Evolutionary conservation across 2,329 filamentous ascomycete genomes (phyloP), one percentile per base, ranked within the genome.

Genomic region (Podosphaera leucotricha): DNA sequence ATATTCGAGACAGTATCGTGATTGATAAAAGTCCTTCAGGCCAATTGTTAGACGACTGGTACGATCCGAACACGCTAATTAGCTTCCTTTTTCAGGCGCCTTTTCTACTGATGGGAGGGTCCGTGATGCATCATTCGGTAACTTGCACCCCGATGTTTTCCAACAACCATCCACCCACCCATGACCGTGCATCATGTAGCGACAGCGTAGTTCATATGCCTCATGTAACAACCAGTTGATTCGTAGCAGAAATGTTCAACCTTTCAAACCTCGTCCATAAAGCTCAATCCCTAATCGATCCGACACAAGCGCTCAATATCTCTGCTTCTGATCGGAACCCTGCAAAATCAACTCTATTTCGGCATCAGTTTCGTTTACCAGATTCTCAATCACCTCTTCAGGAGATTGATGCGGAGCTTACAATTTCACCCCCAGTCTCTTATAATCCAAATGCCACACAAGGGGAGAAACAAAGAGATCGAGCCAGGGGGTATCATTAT

Each of bases 391-490:
- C 81, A 49, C 90, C 90, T 45, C 71, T 95, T 46, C 85, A 92
- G 64, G 90, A 98, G 66, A 94, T 98, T 63, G 85, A 81, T 48
- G 86, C 90, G 57, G 90, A 98, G 66, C 74, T 98, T 47, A 92
- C 85, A 46, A 81, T 98, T 47, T 77, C 79, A 45, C 76, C 73
- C 49, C 73, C 74, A 50, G 50, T 53, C 8, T 44, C 49, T 35
- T 57, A 57, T 44, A 47, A 53, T n/a, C 52, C 57, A 43, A 81
- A 78, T 61, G 71, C 66, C 53, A 76, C 70, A 48, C 72, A 77
- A 41, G 77, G 78, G 48, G 80, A 83, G 53, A 77, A 77, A 60
- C 71, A 77, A 50, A 72, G 72, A 52, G 67, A 71, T 46, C 53
- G 63, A 45, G 75, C 77, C 46, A 70, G 73, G 53, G 83, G 84